phyloP scores from a whole-genome alignment of 148 eudicot species.

The Arbutus unedo region DNA sequence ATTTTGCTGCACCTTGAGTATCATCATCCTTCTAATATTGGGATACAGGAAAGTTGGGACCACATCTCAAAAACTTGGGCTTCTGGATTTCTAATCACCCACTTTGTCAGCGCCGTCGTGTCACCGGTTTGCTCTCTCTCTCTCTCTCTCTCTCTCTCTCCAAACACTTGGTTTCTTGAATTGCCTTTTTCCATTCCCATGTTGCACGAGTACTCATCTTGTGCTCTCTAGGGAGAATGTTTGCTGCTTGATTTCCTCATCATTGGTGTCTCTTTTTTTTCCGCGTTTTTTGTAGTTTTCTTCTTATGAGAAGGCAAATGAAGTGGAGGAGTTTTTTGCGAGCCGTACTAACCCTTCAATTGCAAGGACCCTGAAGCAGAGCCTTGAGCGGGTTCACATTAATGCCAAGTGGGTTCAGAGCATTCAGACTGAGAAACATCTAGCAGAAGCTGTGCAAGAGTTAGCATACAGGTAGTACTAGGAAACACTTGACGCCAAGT shows the following conservation, averaged over 20 bases:
- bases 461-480: conserved; percentile 38
- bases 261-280: neutral
- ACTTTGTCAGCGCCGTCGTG: conserved; percentile 68
- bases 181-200: neutral
- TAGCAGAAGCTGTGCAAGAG: conserved; percentile 55
- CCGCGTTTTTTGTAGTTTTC: conserved; percentile 45
- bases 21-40: neutral
- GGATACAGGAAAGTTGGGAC: conserved; percentile 80
- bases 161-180: neutral
- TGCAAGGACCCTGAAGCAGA: conserved; percentile 83
- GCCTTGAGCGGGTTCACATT: conserved; percentile 78
- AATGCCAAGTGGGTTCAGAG: conserved; percentile 81
- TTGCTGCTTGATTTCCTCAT: neutral
- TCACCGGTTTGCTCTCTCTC: conserved; percentile 60
- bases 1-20: neutral
- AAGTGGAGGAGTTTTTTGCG: conserved; percentile 70
- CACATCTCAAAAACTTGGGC: conserved; percentile 70
- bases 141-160: conserved; percentile 18
- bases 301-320: conserved; percentile 66
- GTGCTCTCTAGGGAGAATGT: neutral
- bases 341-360: conserved; percentile 59
- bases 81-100: conserved; percentile 66
- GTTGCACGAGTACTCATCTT: neutral
- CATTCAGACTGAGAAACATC: conserved; percentile 59
- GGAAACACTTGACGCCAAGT: neutral